Base-by-base conservation (phyloP, 2,329 filamentous ascomycete genomes). In the Microcyclospora pomicola region DNA sequence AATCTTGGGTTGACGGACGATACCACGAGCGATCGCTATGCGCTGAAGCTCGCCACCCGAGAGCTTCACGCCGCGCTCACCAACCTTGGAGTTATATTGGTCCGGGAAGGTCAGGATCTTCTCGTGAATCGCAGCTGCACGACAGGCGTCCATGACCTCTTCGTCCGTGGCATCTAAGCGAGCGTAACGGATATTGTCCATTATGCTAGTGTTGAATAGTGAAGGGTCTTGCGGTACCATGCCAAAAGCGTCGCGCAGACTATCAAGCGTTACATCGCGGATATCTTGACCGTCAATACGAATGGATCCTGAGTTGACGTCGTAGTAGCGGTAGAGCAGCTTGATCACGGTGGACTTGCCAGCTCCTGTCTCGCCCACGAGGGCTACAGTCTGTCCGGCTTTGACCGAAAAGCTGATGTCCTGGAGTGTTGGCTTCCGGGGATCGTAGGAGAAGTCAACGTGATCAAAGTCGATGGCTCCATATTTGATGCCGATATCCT, bases 1-100 rank as follows among this genome's bases (percentile, higher is more conserved):
- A 2, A 86, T 72, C 0, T 65, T 62, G 0, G 80, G 80, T 36
- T 75, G 64, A 33, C 77, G 73, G 37, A 85, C 67, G 19, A 85
- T 75, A 9, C 77, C 77, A 6, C 81, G 67, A 0, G 80, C 81
- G 43, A 86, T 85, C 2, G 82, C 78, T 15, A 92, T 70, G 5
- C 85, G 73, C 55, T 92, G 84, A n/a, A 82, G 73, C 55, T 93
- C 84, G 1, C 85, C 85, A n/a, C 83, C 81, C 9, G 80, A 85
- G 1, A 92, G 64, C 53, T 82, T 84, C 34, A 80, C 78, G 4
- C 84, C 84, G 19, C 72, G 72, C 52, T 88, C 82, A 1, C 84
- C 84, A 1, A 91, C 82, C 7, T 72, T 60, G 0, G 83, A 85
- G 4, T 80, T 69, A 51, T 87, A 87, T 1, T 75, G 73, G 63